Evolutionary conservation across 2,329 filamentous ascomycete species (phyloP).

Genomic region (Sporothrix dimorphospora): DNA sequence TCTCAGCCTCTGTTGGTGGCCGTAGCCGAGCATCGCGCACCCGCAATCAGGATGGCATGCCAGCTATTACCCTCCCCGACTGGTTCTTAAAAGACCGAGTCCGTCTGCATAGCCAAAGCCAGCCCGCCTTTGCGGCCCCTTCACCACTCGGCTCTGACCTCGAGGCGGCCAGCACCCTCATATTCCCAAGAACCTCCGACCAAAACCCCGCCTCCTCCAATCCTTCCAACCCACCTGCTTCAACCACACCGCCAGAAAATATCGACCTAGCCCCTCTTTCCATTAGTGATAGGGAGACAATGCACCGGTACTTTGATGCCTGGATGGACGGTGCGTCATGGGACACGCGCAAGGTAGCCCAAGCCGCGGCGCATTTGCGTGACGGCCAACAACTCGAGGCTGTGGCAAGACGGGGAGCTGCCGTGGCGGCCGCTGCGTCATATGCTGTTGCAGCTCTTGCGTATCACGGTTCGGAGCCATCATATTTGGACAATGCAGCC

Average conservation of each 20-base stretch:
- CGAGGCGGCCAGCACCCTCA: slow-evolving; percentile 29
- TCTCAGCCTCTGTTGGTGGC: slow-evolving; percentile 37
- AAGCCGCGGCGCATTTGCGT: slow-evolving; percentile 21
- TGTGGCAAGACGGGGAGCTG: slow-evolving; percentile 23
- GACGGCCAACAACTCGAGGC: slow-evolving; percentile 19
- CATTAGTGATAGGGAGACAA: slow-evolving; percentile 32
- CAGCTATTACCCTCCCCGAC: slow-evolving; percentile 58
- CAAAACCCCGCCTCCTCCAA: background rate
- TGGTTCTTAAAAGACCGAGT: slow-evolving; percentile 61
- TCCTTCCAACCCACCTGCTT: background rate
- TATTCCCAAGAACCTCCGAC: slow-evolving; percentile 23
- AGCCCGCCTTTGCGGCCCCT: slow-evolving; percentile 36
- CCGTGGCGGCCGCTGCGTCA: slow-evolving; percentile 27
- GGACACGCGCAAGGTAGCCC: slow-evolving; percentile 28
- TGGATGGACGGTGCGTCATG: slow-evolving; percentile 31
- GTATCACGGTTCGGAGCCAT: background rate
- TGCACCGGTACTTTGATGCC: slow-evolving; percentile 27
- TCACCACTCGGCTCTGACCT: slow-evolving; percentile 34
- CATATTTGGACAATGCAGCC: background rate
- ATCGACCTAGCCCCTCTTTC: slow-evolving; percentile 27
- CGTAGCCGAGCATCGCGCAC: background rate
- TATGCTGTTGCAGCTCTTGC: slow-evolving; percentile 27
- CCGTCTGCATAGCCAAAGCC: slow-evolving; percentile 35
- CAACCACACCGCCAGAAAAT: background rate
- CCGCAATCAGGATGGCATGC: slow-evolving; percentile 37